Evolutionary conservation across 345 rosid species (phyloP).

Genomic region (Nephelium lappaceum): DNA sequence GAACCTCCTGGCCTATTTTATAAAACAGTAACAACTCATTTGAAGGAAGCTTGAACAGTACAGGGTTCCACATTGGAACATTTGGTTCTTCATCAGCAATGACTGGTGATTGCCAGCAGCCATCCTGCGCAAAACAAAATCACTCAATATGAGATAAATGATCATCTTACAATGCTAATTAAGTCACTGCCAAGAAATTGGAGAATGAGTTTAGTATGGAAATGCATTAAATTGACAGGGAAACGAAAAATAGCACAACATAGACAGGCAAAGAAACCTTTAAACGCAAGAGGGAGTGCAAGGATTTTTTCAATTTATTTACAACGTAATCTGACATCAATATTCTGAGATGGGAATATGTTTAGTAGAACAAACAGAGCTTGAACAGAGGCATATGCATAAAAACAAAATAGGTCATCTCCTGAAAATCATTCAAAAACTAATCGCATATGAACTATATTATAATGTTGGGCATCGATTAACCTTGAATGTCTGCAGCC

Average conservation of each 20-base stretch:
- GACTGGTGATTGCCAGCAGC: slow-evolving; percentile 61
- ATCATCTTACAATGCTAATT: slow-evolving; percentile 10
- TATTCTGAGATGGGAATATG: background rate
- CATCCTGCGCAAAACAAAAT: slow-evolving; percentile 50
- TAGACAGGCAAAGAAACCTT: background rate
- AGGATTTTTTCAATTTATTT: background rate
- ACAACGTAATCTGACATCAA: background rate
- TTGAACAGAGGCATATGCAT: background rate
- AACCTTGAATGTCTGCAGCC: slow-evolving; percentile 71
- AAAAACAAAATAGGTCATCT: background rate
- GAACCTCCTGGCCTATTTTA: slow-evolving; percentile 84
- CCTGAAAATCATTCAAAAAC: background rate
- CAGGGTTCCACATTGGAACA: slow-evolving; percentile 94
- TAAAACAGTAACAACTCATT: slow-evolving; percentile 79
- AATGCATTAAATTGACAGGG: background rate
- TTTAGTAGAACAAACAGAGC: background rate
- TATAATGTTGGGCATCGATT: background rate
- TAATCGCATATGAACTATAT: background rate
- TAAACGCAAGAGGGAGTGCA: background rate
- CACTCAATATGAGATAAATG: slow-evolving; percentile 11
- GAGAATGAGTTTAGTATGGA: background rate
- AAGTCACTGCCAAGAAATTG: background rate
- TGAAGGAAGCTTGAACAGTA: slow-evolving; percentile 75
- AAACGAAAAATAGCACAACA: background rate
- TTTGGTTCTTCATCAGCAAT: slow-evolving; percentile 65